Base-by-base conservation (phyloP, 169 alveolate species). In the Eimeria nieschulzi region DNA sequence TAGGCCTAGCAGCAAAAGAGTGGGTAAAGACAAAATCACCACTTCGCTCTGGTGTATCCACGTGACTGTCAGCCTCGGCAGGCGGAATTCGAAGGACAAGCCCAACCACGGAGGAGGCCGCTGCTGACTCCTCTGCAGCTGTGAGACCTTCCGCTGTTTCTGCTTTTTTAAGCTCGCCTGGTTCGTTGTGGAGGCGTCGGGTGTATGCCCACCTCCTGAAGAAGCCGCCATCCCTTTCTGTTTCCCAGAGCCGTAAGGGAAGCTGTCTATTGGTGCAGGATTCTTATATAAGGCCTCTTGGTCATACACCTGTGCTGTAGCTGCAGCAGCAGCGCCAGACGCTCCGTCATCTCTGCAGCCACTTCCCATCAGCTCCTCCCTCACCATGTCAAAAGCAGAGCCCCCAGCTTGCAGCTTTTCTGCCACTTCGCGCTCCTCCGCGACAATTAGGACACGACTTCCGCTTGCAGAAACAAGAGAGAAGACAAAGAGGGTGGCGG, bases 31-130 rank as follows among this genome's bases (percentile, higher is more conserved):
- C 8, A 61, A 61, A 61, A 8, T 8, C 51, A 94, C 96, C 83
- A 92, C 93, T 82, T 94, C 96, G 39, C 91, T 90, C 63, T 94
- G 95, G 56, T 94, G 96, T 9, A 94, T 94, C 96, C 96, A 94
- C 19, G 96, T 83, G 53, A 90, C 78, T n/a, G 95, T 93, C 26
- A 83, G 75, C n/a, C 95, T 90, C 55, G 96, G 96, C 70, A 94
- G 87, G 21, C 90, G 90, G 83, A 94, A 94, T 51, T 94, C 92
- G 68, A 92, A 66, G 17, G 83, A 90, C 19, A 92, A 68, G 21
- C 95, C 94, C 33, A 94, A 70, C 95, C 96, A 92, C 1, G 95
- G 93, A n/a, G 94, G 93, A 26, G 92, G 92, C 53, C 72, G 53
- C 91, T n/a, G 55, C 83, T 66, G 80, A 33, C 39, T 39, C 70